Base-by-base conservation (phyloP, 2,329 filamentous ascomycete genomes). In the Aspergillus niger region DNA sequence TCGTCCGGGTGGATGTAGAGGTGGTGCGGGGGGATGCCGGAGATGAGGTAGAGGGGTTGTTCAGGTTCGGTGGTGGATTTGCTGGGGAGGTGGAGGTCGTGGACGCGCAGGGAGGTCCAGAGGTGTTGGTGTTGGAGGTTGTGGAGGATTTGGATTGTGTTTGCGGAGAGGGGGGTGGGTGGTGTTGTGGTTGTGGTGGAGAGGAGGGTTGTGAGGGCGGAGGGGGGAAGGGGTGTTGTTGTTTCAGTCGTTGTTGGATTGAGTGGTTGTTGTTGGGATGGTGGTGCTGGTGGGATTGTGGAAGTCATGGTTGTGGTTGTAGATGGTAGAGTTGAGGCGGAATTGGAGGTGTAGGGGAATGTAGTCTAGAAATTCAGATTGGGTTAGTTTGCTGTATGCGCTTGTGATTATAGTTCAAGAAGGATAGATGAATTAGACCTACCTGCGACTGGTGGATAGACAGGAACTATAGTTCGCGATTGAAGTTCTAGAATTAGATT, bases 1-100 rank as follows among this genome's bases (percentile, higher is more conserved):
- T 88, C 85, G 69, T 89, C 86, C 10, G 86, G 86, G 67, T 89
- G 86, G 10, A 85, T 80, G 72, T 89, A 89, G 61, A 87, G 77
- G 50, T 84, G 79, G 56, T 83, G 78, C 11, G 86, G 85, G 3
- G 86, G 86, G 15, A 86, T 75, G n/a, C 86, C 86, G 8, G 86
- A 87, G 53, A 89, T 77, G 56, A 89, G 68, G 1, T 81, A 83
- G 7, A 80, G 66, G 1, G 67, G 76, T n/a, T 5, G 41, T 17
- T 15, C 7, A 26, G 24, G n/a, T 8, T 81, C 69, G 3, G 79
- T 44, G 15, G 44, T 48, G 17, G 48, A 56, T 57, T 50, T 54
- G 61, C 39, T 50, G 15, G 63, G 32, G 57, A 67, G 56, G 15
- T 65, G 60, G 36, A 77, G 71, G 10, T 77, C 77, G 72, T 87